Evolutionary conservation across 1,139 yeast species (phyloP), one percentile per base, ranked within the genome.

Genomic region (Yamadazyma songkhlaensis): DNA sequence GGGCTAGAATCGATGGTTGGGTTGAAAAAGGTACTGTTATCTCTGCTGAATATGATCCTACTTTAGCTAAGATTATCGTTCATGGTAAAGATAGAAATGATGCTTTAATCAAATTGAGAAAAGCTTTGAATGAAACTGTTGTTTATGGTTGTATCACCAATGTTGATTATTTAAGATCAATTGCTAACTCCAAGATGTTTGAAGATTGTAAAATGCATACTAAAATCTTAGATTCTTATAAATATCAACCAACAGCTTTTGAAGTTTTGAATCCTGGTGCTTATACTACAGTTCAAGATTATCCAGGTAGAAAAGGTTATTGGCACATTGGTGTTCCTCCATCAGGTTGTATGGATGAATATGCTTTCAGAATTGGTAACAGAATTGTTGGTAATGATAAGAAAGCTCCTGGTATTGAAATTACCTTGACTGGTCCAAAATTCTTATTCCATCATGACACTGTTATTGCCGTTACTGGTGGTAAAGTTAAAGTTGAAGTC

Each of bases 311-410:
- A 69, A 72, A 72, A 42, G 84, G 90, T 10, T 77, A 84, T 59
- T 92, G 97, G 97, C 74, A 71, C 49, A 66, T 84, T 50, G 98
- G 98, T 59, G 97, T 92, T 39, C 98, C 98, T 23, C 97, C 97
- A 8, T 87, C 96, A 27, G 98, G 98, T 33, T 96, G 97, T 46
- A 92, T 92, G 97, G 97, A 92, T 63, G 79, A 83, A 44, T 89
- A 82, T 52, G 81, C 97, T 2, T 90, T 89, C 68, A 76, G 96
- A 55, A 59, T 88, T 45, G 96, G 96, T 24, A 90, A 92, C 67
- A 71, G 85, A 57, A 79, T 87, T 55, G 97, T 92, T 37, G 97
- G 97, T 43, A 90, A 92, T 61, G 77, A 84, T 50, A 63, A 70
- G 49, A 68, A 74, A 32, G 84, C 96, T 11, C 96, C 97, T 9